phyloP scores from a whole-genome alignment of 2,329 filamentous ascomycete species.

The Trichocomaceae sp. region DNA sequence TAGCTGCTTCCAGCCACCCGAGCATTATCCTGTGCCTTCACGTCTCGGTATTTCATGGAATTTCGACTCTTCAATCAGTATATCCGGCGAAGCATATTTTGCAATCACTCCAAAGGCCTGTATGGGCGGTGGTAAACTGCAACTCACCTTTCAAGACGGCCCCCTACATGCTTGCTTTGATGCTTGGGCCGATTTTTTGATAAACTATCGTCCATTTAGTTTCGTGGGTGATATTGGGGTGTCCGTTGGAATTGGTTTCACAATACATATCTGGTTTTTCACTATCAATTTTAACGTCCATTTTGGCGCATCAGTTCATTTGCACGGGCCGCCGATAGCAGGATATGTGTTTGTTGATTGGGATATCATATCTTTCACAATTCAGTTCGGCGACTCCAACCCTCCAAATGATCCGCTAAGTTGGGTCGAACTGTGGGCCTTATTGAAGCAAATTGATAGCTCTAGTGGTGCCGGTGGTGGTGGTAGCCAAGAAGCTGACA shows the following conservation, averaged over 20 bases:
- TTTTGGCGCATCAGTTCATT: constrained; percentile 2
- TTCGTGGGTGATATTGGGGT: constrained; percentile 28
- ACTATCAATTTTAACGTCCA: not conserved
- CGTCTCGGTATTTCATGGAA: constrained; percentile 37
- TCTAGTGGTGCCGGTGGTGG: not conserved
- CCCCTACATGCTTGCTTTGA: constrained; percentile 37
- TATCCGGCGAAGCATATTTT: constrained; percentile 41
- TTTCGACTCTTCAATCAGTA: constrained; percentile 24
- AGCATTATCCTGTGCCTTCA: constrained; percentile 33
- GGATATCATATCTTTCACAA: constrained; percentile 2
- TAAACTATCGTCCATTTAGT: constrained; percentile 37
- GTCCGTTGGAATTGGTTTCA: not conserved
- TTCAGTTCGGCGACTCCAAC: not conserved
- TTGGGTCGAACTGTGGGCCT: not conserved
- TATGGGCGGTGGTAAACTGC: constrained; percentile 39
- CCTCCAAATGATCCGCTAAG: not conserved
- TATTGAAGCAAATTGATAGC: not conserved
- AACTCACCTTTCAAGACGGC: constrained; percentile 26
- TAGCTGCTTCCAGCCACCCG: constrained; percentile 27
- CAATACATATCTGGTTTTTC: constrained; percentile 27
- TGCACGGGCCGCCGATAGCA: constrained; percentile 1
- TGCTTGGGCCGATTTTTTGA: constrained; percentile 36
- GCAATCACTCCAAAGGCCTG: constrained; percentile 41
- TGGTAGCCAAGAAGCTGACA: no score
- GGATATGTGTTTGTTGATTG: constrained; percentile 5